phyloP scores from a whole-genome alignment of 1,284 basidiomycete species.

The Leccinum pachyderme region DNA sequence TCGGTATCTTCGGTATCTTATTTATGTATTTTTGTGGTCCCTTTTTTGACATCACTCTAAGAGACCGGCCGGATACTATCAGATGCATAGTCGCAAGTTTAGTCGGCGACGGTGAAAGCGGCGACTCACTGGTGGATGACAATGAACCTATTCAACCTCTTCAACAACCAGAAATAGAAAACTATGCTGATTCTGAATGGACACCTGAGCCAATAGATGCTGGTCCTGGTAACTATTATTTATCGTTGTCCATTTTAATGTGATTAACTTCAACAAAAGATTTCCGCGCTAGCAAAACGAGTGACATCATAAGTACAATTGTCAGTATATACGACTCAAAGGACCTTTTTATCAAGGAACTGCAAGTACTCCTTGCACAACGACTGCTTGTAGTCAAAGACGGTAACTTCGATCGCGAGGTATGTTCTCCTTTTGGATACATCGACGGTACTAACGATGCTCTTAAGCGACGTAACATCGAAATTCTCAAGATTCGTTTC shows the following conservation, averaged over 20 bases:
- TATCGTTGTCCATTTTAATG: slow-evolving; percentile 1
- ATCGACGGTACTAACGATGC: slow-evolving; percentile 3
- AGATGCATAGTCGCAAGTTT: slow-evolving; percentile 89
- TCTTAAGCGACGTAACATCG: slow-evolving; percentile 79
- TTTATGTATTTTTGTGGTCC: not conserved
- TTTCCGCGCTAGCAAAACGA: slow-evolving; percentile 83
- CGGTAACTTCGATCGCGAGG: slow-evolving; percentile 83
- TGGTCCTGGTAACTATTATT: slow-evolving; percentile 52
- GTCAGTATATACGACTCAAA: slow-evolving; percentile 96
- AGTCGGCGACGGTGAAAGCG: slow-evolving; percentile 82
- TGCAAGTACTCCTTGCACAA: slow-evolving; percentile 86
- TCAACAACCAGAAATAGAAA: slow-evolving; percentile 73
- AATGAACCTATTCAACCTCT: slow-evolving; percentile 75
- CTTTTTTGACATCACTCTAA: slow-evolving; percentile 28
- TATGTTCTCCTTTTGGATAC: slow-evolving; percentile 35
- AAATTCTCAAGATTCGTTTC: slow-evolving; percentile 91
- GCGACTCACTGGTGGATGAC: slow-evolving; percentile 77
- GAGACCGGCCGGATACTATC: slow-evolving; percentile 87
- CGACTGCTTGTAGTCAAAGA: slow-evolving; percentile 76
- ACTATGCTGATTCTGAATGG: slow-evolving; percentile 88
- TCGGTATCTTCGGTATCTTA: slow-evolving; percentile 70
- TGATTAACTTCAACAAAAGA: slow-evolving; percentile 45
- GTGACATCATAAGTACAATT: slow-evolving; percentile 90
- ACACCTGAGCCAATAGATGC: slow-evolving; percentile 93
- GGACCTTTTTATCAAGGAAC: slow-evolving; percentile 90